These are phyloP conservation scores for Coniochaeta sp. DNA, from an alignment of 2,329 filamentous ascomycete species.

Conservation along the genomic window DNA sequence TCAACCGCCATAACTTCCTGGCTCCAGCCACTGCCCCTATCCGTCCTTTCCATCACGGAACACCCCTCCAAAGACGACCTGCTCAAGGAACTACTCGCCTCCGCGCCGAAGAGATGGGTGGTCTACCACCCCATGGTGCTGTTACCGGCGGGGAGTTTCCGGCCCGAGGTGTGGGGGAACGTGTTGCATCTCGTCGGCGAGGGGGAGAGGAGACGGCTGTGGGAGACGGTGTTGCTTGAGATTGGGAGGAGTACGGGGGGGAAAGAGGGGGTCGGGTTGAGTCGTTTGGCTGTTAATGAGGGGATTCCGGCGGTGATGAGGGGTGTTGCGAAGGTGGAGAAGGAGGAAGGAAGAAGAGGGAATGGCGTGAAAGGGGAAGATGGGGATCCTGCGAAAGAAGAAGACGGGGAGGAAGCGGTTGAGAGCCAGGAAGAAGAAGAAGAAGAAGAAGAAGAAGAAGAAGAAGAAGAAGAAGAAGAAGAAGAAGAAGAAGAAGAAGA, in stretches of 20 bases:
- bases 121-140: constrained; percentile 56
- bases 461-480: background rate
- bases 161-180: constrained; percentile 29
- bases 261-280: constrained; percentile 16
- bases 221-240: constrained; percentile 37
- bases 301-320: constrained; percentile 45
- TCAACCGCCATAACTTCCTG: constrained; percentile 27
- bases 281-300: constrained; percentile 54
- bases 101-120: constrained; percentile 50
- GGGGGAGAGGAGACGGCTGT: constrained; percentile 26
- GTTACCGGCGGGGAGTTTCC: constrained; percentile 53
- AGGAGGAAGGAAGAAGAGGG: constrained; percentile 4
- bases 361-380: constrained; percentile 3
- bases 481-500: background rate
- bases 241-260: constrained; percentile 33
- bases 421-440: no score
- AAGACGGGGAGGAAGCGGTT: constrained; percentile 10
- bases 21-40: constrained; percentile 20
- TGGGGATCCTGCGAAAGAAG: no score
- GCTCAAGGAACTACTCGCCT: constrained; percentile 22
- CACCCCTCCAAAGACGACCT: constrained; percentile 4
- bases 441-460: no score
- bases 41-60: constrained; percentile 9
- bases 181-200: constrained; percentile 19
- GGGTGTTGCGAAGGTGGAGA: constrained; percentile 4